Conservation (phyloP, 2,329 filamentous ascomycete genomes). For the Nigrospora sphaerica region DNA sequence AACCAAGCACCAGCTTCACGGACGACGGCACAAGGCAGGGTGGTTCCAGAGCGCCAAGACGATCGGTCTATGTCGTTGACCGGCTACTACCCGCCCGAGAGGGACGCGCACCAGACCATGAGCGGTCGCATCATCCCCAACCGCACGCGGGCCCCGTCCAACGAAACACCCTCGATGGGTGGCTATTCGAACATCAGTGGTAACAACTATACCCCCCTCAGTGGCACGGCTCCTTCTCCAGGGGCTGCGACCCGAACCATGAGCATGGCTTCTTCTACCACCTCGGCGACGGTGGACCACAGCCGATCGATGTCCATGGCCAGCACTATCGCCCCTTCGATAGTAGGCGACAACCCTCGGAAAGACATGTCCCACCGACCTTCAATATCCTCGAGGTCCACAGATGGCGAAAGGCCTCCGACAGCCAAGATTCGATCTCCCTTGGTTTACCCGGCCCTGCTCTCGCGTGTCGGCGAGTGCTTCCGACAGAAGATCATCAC, state of each 20-base stretch:
- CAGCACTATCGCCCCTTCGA: constrained; percentile 64
- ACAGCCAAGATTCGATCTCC: constrained; percentile 64
- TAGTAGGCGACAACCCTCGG: constrained; percentile 51
- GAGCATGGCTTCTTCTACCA: constrained; percentile 54
- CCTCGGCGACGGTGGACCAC: constrained; percentile 32
- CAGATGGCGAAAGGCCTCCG: constrained; percentile 47
- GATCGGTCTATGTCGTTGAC: constrained; percentile 97
- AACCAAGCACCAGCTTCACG: constrained; percentile 55
- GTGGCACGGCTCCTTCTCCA: constrained; percentile 35
- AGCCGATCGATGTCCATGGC: constrained; percentile 85
- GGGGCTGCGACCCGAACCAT: constrained; percentile 52
- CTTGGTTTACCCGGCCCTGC: constrained; percentile 84
- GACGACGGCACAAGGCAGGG: constrained; percentile 84
- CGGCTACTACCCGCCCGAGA: constrained; percentile 66
- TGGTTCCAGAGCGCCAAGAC: constrained; percentile 86
- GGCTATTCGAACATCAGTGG: constrained; percentile 27
- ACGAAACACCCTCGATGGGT: constrained; percentile 28
- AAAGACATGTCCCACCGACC: constrained; percentile 46
- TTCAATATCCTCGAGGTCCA: constrained; percentile 47
- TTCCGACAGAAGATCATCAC: constrained; percentile 85
- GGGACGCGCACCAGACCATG: constrained; percentile 82
- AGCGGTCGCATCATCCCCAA: constrained; percentile 87
- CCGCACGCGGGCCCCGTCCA: constrained; percentile 41
- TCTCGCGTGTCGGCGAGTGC: constrained; percentile 88
- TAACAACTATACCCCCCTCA: constrained; percentile 25